These are phyloP conservation scores for Phytophthora colocasiae DNA, from an alignment of 352 stramenopile genomes.

Conservation along the genomic window DNA sequence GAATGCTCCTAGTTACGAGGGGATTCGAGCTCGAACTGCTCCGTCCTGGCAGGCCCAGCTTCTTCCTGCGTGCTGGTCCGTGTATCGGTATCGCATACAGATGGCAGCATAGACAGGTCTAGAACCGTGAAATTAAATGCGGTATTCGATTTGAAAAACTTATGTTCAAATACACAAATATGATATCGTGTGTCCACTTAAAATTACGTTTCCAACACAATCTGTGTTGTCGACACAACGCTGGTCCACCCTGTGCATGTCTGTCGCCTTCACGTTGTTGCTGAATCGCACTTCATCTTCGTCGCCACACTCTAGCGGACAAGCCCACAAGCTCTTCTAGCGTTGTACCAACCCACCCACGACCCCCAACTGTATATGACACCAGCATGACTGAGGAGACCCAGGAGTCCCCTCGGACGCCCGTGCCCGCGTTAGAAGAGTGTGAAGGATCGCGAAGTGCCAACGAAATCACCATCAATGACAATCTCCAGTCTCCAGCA, in stretches of 20 bases:
- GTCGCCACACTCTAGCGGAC: slow-evolving; percentile 4
- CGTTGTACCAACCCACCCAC: slow-evolving; percentile 1
- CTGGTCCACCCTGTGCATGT: not conserved
- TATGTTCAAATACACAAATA: not conserved
- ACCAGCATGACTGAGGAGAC: slow-evolving; percentile 31
- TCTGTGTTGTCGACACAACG: too few species aligned
- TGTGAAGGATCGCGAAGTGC: slow-evolving; percentile 30
- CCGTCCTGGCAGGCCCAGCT: slow-evolving; percentile 1
- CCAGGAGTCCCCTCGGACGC: slow-evolving; percentile 24
- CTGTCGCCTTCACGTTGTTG: not conserved
- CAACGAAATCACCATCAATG: slow-evolving; percentile 13
- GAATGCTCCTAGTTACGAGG: slow-evolving; percentile 2
- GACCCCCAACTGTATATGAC: slow-evolving; percentile 23
- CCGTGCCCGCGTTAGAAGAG: slow-evolving; percentile 24
- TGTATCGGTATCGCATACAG: slow-evolving; percentile 39
- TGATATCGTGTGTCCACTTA: too few species aligned
- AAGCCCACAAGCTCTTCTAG: slow-evolving; percentile 13
- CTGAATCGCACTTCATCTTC: slow-evolving; percentile 23
- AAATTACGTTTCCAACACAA: too few species aligned
- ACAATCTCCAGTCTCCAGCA: slow-evolving; percentile 24
- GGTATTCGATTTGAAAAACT: too few species aligned
- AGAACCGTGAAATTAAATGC: not conserved
- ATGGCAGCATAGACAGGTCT: slow-evolving; percentile 12
- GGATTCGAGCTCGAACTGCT: slow-evolving; percentile 15
- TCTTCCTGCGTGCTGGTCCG: slow-evolving; percentile 14